Base-by-base conservation (phyloP, 805 yeast genomes). In the Sugiyamaella floridensis region DNA sequence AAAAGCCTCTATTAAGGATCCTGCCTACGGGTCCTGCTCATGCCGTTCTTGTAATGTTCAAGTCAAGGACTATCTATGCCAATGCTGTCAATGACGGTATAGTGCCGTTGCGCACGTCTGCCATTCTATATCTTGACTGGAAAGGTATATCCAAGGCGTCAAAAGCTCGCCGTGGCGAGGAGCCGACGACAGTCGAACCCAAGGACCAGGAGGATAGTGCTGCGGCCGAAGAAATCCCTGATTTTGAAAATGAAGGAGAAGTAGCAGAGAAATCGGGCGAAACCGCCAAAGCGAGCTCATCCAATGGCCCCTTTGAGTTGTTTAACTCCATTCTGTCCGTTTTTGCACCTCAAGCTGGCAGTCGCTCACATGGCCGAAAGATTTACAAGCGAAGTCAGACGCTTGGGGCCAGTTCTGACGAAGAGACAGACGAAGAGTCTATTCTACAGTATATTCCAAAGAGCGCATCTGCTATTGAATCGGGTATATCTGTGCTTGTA, bases 61-160 rank as follows among this genome's bases (percentile, higher is more conserved):
- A 74, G 43, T 71, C 85, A 55, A 74, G 97, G 56, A 89, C 97
- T 0, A 71, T 86, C 0, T 93, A 93, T 67, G 97, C 98, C 0
- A 93, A 93, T 68, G 83, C 86, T 0, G 75, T 87, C 16, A 84
- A 93, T 67, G 99, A 93, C 70, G 99, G 99, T 1, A 89, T 93
- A 50, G 99, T 93, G 1, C 98, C 99, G 0, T 71, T 93, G 60
- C 73, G 98, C 49, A 93, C 99, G 0, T 82, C 96, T 0, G 89
- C 97, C 0, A 70, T 92, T 50, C 68, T 92, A 26, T 92, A 85
- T 62, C 67, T 93, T 12, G 98, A 93, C 66, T 89, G 95, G 86
- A 77, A 78, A 54, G 95, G 89, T 2, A 70, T 85, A 15, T 71
- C 77, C 2, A 74, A 76, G 47, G 84, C 83, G 0, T 67, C 71